Base-by-base conservation (phyloP, 495 filamentous ascomycete genomes). In the Penicillium salamii region DNA sequence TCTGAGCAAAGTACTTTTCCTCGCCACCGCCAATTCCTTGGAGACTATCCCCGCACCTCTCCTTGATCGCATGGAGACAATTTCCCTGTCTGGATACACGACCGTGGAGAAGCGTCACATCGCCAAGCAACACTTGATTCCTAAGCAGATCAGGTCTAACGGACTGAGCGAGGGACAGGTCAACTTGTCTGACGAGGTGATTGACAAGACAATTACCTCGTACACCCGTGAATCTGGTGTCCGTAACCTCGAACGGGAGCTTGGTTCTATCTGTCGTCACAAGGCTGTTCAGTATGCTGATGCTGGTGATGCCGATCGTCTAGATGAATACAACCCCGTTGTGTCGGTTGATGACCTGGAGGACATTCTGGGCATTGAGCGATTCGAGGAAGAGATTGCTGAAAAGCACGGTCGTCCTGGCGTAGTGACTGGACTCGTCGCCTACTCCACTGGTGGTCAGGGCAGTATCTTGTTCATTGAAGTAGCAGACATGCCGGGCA, bases 201-300 rank as follows among this genome's bases (percentile, higher is more conserved):
- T 99, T 35, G 88, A 90, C 64, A 96, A 91, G 66, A 90, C 96
- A 42, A 96, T 96, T 57, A 91, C 90, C 43, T 86, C 87, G 5
- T 99, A 99, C 70, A 99, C 93, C 12, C 89, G 95, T 40, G 93
- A 99, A 72, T 87, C 93, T n/a, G 93, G 93, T 33, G 93, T 99
- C 6, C 90, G 93, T 54, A 97, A 93, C 59, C 80, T 99, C 3
- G 93, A 99, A 69, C 86, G 93, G 42, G 95, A 97, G 70, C 83
- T 99, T 52, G 91, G 92, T 44, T 87, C 90, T 24, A 90, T 99
- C 40, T 95, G 92, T 60, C 89, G 93, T 40, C 84, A 86, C 52
- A 99, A 99, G 75, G 93, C 93, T 8, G 93, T 99, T 23, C 85
- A 97, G 69, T 97, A 78, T 63, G 88, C 93, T 14, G 90, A 96